A percentile compares a stretch with the other conserved stretches of the same genome.
Evolutionary conservation across 176 grass and related monocot genomes (phyloP).

Genomic region (Pontederia paniculata): DNA sequence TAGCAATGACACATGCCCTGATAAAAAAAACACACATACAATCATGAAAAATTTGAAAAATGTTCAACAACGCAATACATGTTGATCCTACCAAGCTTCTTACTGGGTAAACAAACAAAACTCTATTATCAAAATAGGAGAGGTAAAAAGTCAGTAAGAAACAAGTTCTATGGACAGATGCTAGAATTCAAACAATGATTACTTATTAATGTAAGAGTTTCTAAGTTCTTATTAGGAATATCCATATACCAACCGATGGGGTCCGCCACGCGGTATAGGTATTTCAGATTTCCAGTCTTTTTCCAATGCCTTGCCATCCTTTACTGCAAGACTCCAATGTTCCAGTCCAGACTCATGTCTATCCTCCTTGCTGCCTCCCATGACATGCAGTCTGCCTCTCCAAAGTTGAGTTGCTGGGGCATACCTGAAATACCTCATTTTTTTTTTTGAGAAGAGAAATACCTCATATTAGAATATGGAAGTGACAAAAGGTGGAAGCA

Average conservation of each 20-base stretch:
- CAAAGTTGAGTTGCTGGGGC: slow-evolving; percentile 97
- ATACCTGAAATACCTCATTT: slow-evolving; percentile 57
- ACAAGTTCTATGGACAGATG: too few species aligned
- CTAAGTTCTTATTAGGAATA: not conserved
- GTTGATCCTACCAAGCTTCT: too few species aligned
- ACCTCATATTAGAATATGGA: too few species aligned
- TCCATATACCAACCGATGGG: slow-evolving; percentile 52
- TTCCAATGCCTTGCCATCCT: slow-evolving; percentile 83
- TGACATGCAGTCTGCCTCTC: slow-evolving; percentile 90
- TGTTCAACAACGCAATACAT: too few species aligned
- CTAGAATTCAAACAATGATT: too few species aligned
- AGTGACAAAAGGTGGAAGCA: too few species aligned
- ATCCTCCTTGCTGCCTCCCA: slow-evolving; percentile 99
- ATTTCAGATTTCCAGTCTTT: slow-evolving; percentile 69
- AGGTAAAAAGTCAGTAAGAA: too few species aligned
- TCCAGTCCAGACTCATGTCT: slow-evolving; percentile 78
- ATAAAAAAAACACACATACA: slow-evolving; percentile 17
- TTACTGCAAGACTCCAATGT: slow-evolving; percentile 87
- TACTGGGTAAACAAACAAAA: too few species aligned
- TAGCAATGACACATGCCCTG: slow-evolving; percentile 94
- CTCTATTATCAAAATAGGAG: too few species aligned
- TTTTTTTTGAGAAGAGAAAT: too few species aligned
- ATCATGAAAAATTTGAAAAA: not conserved
- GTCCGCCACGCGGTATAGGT: slow-evolving; percentile 83
- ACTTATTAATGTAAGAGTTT: too few species aligned